phyloP scores from a whole-genome alignment of 2,329 filamentous ascomycete genomes.

The Phaeosphaeriaceae sp. region DNA sequence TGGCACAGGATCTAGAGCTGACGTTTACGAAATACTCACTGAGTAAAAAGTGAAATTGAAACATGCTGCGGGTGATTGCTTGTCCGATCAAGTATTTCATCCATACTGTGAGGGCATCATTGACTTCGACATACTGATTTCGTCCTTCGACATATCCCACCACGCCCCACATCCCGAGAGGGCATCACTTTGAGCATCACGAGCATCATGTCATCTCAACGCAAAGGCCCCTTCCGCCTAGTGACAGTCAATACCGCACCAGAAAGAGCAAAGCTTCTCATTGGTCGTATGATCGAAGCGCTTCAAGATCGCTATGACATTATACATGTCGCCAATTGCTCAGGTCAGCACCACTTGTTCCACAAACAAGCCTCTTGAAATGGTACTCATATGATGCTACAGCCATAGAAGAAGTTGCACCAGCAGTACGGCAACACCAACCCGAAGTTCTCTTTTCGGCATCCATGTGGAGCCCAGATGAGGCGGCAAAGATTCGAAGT shows the following conservation, averaged over 20 bases:
- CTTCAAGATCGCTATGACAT: conserved; percentile 71
- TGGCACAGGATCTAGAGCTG: not conserved
- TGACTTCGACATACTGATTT: not conserved
- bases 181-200: not conserved
- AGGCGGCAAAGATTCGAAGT: conserved; percentile 54
- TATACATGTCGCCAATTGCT: conserved; percentile 67
- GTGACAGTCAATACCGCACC: conserved; percentile 74
- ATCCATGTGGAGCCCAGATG: conserved; percentile 64
- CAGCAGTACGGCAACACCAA: conserved; percentile 59
- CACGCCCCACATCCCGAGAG: not conserved
- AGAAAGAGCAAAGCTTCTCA: conserved; percentile 67
- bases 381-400: conserved; percentile 23
- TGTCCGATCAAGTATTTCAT: not conserved
- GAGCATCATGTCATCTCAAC: conserved; percentile 5
- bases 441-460: conserved; percentile 69
- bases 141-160: not conserved
- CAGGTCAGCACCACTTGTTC: conserved; percentile 55
- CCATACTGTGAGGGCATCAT: not conserved
- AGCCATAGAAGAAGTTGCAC: conserved; percentile 63
- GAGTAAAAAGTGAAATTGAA: not conserved
- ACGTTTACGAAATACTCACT: not conserved
- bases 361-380: not conserved
- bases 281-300: conserved; percentile 66
- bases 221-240: conserved; percentile 64
- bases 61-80: not conserved